A percentile compares a stretch with the other conserved stretches of the same genome.
Conservation (phyloP, 306 rosid genomes). For the Senna siamea region DNA sequence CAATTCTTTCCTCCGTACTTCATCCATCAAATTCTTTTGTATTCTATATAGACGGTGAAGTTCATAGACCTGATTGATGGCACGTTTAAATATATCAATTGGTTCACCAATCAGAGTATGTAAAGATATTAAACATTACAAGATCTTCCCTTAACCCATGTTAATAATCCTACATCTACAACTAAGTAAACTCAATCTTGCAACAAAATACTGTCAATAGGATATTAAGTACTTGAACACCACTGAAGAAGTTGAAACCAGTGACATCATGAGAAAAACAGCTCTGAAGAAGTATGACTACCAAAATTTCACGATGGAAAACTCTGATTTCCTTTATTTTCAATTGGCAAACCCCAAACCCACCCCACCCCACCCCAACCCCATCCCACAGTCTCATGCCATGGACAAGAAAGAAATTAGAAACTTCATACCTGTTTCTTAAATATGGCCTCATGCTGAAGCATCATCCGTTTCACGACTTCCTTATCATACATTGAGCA, state of each 20-base stretch:
- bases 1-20: constrained; percentile 61
- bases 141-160: constrained; percentile 30
- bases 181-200: constrained; percentile 9
- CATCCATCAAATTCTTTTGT: constrained; percentile 93
- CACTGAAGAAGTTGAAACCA: constrained; percentile 23
- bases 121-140: constrained; percentile 24
- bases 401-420: constrained; percentile 1
- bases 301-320: not conserved
- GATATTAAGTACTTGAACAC: constrained; percentile 23
- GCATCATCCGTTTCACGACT: constrained; percentile 74
- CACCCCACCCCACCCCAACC: too few relatives aligned
- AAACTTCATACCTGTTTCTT: constrained; percentile 72
- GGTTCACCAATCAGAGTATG: constrained; percentile 33
- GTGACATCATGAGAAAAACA: constrained; percentile 12
- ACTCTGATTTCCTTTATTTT: not conserved
- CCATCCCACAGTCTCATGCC: constrained; percentile 1
- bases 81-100: constrained; percentile 38
- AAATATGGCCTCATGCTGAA: constrained; percentile 83
- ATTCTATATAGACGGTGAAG: constrained; percentile 87
- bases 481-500: constrained; percentile 67
- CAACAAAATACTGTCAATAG: constrained; percentile 31
- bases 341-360: constrained; percentile 17
- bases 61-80: constrained; percentile 73
- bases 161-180: constrained; percentile 2
- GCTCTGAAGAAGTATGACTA: constrained; percentile 27